Conservation (phyloP, 352 stramenopile genomes). For the Phytopythium mirpurense region DNA sequence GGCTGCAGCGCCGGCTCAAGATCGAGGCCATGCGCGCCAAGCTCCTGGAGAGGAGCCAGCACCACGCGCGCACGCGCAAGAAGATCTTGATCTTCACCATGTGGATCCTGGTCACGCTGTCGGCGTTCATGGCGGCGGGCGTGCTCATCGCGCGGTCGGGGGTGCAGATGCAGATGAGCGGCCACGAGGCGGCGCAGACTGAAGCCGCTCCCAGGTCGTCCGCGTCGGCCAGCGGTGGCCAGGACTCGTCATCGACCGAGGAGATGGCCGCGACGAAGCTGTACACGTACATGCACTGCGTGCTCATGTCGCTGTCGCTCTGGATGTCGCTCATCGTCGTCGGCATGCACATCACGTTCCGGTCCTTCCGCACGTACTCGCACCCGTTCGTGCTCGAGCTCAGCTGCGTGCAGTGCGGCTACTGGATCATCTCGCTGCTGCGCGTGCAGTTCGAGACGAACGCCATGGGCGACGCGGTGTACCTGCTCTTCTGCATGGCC, state of each 20-base stretch:
- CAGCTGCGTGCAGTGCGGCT: constrained; percentile 60
- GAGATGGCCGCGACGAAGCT: constrained; percentile 5
- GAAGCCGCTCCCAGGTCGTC: constrained; percentile 1
- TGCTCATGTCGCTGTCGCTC: constrained; percentile 69
- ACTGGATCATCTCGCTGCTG: constrained; percentile 64
- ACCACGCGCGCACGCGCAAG: constrained; percentile 43
- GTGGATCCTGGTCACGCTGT: constrained; percentile 53
- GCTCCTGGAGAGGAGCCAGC: constrained; percentile 47
- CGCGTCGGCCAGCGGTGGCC: background rate
- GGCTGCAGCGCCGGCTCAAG: constrained; percentile 46
- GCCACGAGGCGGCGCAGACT: background rate
- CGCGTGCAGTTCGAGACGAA: constrained; percentile 50
- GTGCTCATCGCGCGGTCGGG: constrained; percentile 50
- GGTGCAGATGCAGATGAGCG: constrained; percentile 29
- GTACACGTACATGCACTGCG: constrained; percentile 67
- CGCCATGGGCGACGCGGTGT: constrained; percentile 35
- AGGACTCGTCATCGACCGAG: constrained; percentile 4
- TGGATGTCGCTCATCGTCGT: constrained; percentile 77
- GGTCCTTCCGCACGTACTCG: constrained; percentile 70
- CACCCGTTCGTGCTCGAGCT: constrained; percentile 63
- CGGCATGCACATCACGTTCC: constrained; percentile 69
- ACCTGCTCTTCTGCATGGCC: constrained; percentile 61
- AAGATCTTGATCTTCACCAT: constrained; percentile 57
- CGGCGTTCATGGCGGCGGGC: constrained; percentile 51
- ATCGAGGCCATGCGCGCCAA: constrained; percentile 54